Percentiles rank a stretch among this genome's conserved stretches.
Conservation (phyloP, 352 stramenopile species). For the Aphanomyces stellatus region DNA sequence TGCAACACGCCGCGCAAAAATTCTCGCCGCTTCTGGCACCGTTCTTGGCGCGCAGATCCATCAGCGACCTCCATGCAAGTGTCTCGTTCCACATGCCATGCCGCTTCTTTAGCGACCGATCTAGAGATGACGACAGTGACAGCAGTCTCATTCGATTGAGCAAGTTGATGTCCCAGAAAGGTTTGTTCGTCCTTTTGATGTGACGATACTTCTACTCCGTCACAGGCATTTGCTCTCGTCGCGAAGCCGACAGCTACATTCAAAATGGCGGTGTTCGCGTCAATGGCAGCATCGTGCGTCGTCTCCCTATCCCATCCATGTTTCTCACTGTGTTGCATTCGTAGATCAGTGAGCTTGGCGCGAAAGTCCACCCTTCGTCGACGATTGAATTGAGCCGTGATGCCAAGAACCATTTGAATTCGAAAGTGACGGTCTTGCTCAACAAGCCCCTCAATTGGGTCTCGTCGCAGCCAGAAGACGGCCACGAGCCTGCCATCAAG, state of each 20-base stretch:
- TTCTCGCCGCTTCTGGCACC: too few relatives aligned
- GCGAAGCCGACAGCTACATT: conserved; percentile 76
- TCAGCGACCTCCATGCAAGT: background rate
- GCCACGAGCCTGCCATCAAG: conserved; percentile 58
- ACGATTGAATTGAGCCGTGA: conserved; percentile 50
- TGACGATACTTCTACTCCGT: background rate
- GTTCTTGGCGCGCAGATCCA: too few relatives aligned
- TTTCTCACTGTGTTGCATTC: background rate
- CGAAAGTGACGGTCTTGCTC: conserved; percentile 72
- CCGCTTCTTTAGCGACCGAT: background rate
- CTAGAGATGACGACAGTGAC: background rate
- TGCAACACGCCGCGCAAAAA: too few relatives aligned
- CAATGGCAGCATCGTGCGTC: conserved; percentile 31
- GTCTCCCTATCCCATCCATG: too few relatives aligned
- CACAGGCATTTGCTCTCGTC: conserved; percentile 59
- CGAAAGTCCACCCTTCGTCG: conserved; percentile 51
- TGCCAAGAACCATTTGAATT: conserved; percentile 59
- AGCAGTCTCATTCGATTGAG: conserved; percentile 43
- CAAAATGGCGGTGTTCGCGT: conserved; percentile 63
- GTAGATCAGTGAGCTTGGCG: conserved; percentile 46
- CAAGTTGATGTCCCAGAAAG: conserved; percentile 71
- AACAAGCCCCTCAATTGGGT: conserved; percentile 81
- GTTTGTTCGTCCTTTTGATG: background rate
- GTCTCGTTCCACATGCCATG: background rate
- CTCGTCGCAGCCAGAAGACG: conserved; percentile 63